phyloP scores from a whole-genome alignment of 345 rosid species.

The Eucalyptus grandis region DNA sequence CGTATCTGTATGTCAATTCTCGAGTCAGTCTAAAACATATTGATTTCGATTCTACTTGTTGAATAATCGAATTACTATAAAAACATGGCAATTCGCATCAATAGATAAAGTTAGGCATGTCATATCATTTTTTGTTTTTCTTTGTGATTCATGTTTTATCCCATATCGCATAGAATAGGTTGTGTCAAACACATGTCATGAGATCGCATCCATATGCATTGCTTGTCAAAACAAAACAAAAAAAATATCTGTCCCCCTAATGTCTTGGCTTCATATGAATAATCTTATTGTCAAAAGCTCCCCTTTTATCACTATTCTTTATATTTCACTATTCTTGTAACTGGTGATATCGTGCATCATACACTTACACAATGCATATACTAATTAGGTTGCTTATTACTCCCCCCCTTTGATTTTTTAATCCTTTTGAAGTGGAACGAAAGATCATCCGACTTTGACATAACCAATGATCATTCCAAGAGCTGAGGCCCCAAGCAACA shows the following conservation, averaged over 20 bases:
- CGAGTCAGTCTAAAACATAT: background rate
- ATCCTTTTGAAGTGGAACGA: too few relatives aligned
- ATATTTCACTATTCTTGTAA: too few relatives aligned
- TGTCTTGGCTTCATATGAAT: background rate
- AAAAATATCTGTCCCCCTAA: background rate
- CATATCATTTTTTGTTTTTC: background rate
- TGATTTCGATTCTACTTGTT: background rate
- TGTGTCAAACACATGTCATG: background rate
- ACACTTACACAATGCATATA: background rate
- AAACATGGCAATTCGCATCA: too few relatives aligned
- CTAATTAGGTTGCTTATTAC: background rate
- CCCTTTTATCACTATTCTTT: background rate
- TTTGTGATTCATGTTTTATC: background rate
- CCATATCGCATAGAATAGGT: accelerated
- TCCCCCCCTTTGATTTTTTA: background rate
- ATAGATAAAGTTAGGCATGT: too few relatives aligned
- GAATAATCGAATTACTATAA: too few relatives aligned
- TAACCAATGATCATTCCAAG: background rate
- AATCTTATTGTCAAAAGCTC: background rate
- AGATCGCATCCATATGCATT: too few relatives aligned
- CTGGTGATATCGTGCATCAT: too few relatives aligned
- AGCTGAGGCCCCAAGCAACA: background rate
- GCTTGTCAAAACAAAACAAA: too few relatives aligned
- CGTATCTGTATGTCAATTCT: background rate
- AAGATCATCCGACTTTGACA: too few relatives aligned